Percentiles rank a stretch among this genome's conserved stretches.
phyloP scores from a whole-genome alignment of 2,329 filamentous ascomycete genomes.

The Fusarium sacchari region DNA sequence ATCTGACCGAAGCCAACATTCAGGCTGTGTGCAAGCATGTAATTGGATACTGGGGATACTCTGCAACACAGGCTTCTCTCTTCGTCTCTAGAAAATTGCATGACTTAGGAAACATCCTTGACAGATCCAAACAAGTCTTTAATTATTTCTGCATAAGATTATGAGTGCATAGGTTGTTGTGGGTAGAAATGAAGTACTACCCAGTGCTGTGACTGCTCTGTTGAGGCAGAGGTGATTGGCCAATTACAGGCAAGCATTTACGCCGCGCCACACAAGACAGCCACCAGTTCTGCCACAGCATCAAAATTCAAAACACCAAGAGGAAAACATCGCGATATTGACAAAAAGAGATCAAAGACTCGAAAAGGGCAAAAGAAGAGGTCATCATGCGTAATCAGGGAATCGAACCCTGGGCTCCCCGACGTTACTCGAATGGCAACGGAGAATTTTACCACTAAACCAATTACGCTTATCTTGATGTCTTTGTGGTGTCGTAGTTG shows the following conservation, averaged over 20 bases:
- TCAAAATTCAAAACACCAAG: background rate
- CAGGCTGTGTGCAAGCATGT: background rate
- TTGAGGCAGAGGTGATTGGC: background rate
- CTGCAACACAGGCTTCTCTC: background rate
- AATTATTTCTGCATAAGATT: background rate
- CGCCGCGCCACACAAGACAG: rapidly evolving
- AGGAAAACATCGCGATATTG: background rate
- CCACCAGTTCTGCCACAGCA: background rate
- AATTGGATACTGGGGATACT: background rate
- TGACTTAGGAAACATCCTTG: rapidly evolving
- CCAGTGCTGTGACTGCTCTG: background rate
- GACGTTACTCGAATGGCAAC: background rate
- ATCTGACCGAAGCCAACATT: background rate
- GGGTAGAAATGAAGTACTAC: no score
- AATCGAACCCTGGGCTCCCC: slow-evolving; percentile 1
- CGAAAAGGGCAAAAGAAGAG: background rate
- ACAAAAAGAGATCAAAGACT: background rate
- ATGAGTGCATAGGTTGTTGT: no score
- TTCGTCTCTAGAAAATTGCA: background rate
- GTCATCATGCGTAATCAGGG: background rate
- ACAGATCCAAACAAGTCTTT: background rate
- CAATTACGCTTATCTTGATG: background rate
- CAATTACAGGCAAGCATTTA: rapidly evolving
- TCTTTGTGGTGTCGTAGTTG: slow-evolving; percentile 49
- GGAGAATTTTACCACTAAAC: slow-evolving; percentile 2